Percentiles rank a stretch among this genome's conserved stretches.
Evolutionary conservation across 2,329 filamentous ascomycete genomes (phyloP).

Genomic region (Botrytis deweyae): DNA sequence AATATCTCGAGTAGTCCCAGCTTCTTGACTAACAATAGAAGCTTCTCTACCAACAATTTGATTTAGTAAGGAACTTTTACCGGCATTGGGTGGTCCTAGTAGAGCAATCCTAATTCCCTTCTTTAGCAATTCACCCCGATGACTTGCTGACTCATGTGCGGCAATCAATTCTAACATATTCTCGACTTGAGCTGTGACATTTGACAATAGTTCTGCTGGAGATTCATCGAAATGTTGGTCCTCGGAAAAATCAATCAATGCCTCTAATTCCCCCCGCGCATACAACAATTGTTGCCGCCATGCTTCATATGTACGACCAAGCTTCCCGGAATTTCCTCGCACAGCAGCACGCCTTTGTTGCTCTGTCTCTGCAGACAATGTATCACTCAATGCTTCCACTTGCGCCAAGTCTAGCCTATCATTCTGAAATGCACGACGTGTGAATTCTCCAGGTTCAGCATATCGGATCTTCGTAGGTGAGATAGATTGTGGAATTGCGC

Average conservation of each 20-base stretch:
- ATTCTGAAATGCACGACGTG: conserved; percentile 85
- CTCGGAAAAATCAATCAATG: conserved; percentile 94
- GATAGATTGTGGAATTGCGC: conserved; percentile 64
- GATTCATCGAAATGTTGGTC: conserved; percentile 97
- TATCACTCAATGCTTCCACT: conserved; percentile 65
- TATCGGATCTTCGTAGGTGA: conserved; percentile 61
- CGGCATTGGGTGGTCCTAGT: conserved; percentile 87
- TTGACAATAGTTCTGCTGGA: conserved; percentile 66
- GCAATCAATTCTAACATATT: conserved; percentile 62
- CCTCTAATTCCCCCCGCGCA: conserved; percentile 88
- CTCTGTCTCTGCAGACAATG: conserved; percentile 74
- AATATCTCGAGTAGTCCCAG: conserved; percentile 90
- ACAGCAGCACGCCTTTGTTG: conserved; percentile 88
- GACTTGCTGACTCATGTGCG: conserved; percentile 72
- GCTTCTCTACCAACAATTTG: conserved; percentile 86
- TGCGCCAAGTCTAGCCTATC: conserved; percentile 82
- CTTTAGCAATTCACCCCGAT: conserved; percentile 78
- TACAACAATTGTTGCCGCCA: conserved; percentile 78
- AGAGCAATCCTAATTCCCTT: conserved; percentile 84
- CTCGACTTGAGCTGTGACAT: conserved; percentile 64
- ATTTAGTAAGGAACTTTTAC: conserved; percentile 94
- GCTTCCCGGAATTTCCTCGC: conserved; percentile 66
- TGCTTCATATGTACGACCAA: conserved; percentile 74
- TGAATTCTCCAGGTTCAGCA: conserved; percentile 95
- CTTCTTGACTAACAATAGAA: conserved; percentile 90